Conservation (phyloP, 2,329 filamentous ascomycete genomes). For the Neonectria faginata region DNA sequence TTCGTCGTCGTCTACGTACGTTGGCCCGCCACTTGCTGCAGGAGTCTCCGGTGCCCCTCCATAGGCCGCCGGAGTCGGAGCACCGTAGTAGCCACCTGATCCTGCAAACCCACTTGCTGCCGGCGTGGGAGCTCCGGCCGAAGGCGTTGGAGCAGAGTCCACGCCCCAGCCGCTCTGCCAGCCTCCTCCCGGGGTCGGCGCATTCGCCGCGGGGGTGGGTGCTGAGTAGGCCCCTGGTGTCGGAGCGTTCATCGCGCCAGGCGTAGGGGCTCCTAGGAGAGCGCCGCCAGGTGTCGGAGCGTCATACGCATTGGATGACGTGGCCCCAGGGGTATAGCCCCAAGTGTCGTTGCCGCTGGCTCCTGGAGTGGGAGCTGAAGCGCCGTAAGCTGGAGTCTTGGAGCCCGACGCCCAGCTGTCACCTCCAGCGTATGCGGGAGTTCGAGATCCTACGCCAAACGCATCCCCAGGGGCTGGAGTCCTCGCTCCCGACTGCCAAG, state of each 20-base stretch:
- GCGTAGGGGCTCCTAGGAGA: constrained; percentile 69
- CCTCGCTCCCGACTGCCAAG: constrained; percentile 82
- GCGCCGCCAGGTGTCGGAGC: constrained; percentile 75
- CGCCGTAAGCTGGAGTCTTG: constrained; percentile 81
- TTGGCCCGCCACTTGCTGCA: constrained; percentile 68
- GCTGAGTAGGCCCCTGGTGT: constrained; percentile 78
- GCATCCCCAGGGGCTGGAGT: constrained; percentile 72
- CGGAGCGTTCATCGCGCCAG: constrained; percentile 73
- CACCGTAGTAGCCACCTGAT: constrained; percentile 66
- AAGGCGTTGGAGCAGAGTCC: constrained; percentile 76
- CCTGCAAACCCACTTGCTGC: constrained; percentile 59
- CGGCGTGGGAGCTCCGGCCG: constrained; percentile 75
- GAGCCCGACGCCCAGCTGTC: constrained; percentile 76
- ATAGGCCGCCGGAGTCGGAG: constrained; percentile 74
- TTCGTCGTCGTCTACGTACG: constrained; percentile 67
- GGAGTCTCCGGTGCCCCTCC: constrained; percentile 69
- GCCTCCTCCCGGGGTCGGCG: constrained; percentile 76
- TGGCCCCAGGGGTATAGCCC: constrained; percentile 67
- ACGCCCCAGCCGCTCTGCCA: constrained; percentile 70
- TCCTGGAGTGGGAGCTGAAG: constrained; percentile 68
- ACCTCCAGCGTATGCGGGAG: constrained; percentile 69
- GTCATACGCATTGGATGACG: constrained; percentile 69
- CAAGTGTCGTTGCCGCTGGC: constrained; percentile 70
- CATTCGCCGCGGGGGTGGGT: constrained; percentile 71
- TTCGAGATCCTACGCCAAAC: constrained; percentile 76